phyloP scores from a whole-genome alignment of 2,329 filamentous ascomycete species.

The Fusarium sp. region DNA sequence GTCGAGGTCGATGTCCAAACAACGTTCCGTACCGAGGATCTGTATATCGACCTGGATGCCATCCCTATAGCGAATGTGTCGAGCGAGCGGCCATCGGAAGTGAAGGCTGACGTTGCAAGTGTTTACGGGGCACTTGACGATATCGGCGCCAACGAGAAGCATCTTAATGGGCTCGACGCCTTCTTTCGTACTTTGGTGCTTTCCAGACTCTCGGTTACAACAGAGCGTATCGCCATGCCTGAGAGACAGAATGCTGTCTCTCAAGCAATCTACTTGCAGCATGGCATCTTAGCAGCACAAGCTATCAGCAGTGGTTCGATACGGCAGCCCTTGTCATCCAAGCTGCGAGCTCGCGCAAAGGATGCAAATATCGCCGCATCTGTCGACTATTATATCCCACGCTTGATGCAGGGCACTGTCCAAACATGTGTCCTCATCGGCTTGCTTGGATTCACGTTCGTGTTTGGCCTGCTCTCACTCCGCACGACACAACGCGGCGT shows the following conservation, averaged over 20 bases:
- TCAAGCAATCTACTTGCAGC: conserved; percentile 37
- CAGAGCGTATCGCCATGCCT: conserved; percentile 34
- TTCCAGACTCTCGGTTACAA: conserved; percentile 36
- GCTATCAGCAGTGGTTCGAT: conserved; percentile 36
- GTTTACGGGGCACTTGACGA: conserved; percentile 33
- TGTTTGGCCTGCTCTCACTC: conserved; percentile 37
- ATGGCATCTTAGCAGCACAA: conserved; percentile 43
- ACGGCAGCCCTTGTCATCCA: conserved; percentile 16
- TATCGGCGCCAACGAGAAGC: conserved; percentile 27
- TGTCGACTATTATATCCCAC: conserved; percentile 35
- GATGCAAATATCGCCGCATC: conserved; percentile 25
- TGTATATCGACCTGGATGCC: conserved; percentile 34
- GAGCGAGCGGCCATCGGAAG: conserved; percentile 22
- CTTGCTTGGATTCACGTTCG: conserved; percentile 34
- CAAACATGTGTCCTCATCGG: conserved; percentile 39
- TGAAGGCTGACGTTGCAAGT: conserved; percentile 29
- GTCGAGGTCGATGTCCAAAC: conserved; percentile 32
- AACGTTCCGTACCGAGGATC: conserved; percentile 40
- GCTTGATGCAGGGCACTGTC: conserved; percentile 34
- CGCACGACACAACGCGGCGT: conserved; percentile 36
- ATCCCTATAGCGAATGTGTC: conserved; percentile 35
- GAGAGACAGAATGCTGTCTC: conserved; percentile 39
- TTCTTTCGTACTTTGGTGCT: conserved; percentile 43
- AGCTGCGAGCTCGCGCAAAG: conserved; percentile 19
- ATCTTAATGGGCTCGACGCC: conserved; percentile 36